Evolutionary conservation across 345 rosid species (phyloP).

Genomic region (Salix suchowensis): DNA sequence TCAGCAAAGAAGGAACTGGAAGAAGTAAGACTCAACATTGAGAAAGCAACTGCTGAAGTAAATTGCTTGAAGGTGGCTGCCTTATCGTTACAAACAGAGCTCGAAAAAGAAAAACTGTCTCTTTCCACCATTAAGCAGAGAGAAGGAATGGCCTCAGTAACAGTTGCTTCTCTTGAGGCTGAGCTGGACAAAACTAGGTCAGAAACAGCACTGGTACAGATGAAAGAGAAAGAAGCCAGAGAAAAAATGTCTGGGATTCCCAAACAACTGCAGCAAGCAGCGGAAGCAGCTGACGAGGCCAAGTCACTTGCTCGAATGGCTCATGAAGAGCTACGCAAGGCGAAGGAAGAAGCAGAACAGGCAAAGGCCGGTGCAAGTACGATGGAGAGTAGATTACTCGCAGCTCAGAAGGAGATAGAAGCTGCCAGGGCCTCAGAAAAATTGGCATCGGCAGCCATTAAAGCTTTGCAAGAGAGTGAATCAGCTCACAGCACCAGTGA

Average conservation of each 20-base stretch:
- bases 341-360: conserved; percentile 73
- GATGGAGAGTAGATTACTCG: conserved; percentile 63
- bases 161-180: conserved; percentile 71
- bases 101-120: conserved; percentile 57
- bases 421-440: conserved; percentile 84
- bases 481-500: conserved; percentile 31
- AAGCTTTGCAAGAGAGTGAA: conserved; percentile 83
- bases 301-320: conserved; percentile 57
- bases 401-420: conserved; percentile 77
- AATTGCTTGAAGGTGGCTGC: conserved; percentile 63
- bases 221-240: conserved; percentile 60
- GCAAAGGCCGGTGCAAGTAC: conserved; percentile 75
- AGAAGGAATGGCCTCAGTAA: conserved; percentile 81
- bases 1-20: conserved; percentile 79
- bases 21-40: conserved; percentile 71
- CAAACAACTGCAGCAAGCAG: conserved; percentile 65
- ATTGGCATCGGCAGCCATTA: conserved; percentile 76
- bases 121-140: conserved; percentile 60
- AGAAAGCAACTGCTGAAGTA: conserved; percentile 71
- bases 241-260: conserved; percentile 65
- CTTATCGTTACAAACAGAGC: conserved; percentile 53
- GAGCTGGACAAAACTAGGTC: conserved; percentile 63
- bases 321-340: conserved; percentile 65
- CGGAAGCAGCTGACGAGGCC: conserved; percentile 76
- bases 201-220: conserved; percentile 50